Evolutionary conservation across 306 rosid genomes (phyloP), one percentile per base, ranked within the genome.

Genomic region (Trifolium fragiferum): DNA sequence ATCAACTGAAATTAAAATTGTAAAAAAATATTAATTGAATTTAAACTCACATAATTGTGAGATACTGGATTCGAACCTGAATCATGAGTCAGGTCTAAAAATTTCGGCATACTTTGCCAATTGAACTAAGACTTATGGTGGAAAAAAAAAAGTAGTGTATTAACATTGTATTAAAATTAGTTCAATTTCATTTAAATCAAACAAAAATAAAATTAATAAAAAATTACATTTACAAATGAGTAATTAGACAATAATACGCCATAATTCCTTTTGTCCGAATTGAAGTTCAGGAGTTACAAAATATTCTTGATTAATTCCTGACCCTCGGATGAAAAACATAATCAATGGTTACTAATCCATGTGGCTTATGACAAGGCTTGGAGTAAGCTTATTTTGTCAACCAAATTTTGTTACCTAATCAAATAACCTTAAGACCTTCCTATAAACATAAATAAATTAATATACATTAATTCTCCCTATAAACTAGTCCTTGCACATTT

Each of bases 211-310:
- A 23, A 43, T n/a, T n/a, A n/a, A n/a, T n/a, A n/a, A 16, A 6
- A 33, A n/a, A 5, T 1, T 51, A 37, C 58, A 21, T 55, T 18
- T 41, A 43, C 19, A 32, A 57, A 16, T 11, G 15, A 66, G 11
- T 18, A 80, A 41, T 49, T 54, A 16, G 18, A 70, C 27, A 57
- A 83, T 84, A 72, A 79, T 71, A 70, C 59, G 77, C 90, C 80
- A 80, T 82, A 89, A 89, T 91, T 79, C 61, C 37, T 58, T 76
- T 85, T 82, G 76, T 71, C 37, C 72, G 69, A 63, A 74, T 59
- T 82, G 86, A 87, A 87, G 82, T 78, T 86, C 50, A 84, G 88
- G 92, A 86, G 94, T 91, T 87, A 85, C 90, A 66, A 13, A 58
- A 65, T 15, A 25, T 9, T 13, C 18, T 72, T 40, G 37, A 74